phyloP scores from a whole-genome alignment of 2,329 filamentous ascomycete genomes.

The Colletotrichum magnum region DNA sequence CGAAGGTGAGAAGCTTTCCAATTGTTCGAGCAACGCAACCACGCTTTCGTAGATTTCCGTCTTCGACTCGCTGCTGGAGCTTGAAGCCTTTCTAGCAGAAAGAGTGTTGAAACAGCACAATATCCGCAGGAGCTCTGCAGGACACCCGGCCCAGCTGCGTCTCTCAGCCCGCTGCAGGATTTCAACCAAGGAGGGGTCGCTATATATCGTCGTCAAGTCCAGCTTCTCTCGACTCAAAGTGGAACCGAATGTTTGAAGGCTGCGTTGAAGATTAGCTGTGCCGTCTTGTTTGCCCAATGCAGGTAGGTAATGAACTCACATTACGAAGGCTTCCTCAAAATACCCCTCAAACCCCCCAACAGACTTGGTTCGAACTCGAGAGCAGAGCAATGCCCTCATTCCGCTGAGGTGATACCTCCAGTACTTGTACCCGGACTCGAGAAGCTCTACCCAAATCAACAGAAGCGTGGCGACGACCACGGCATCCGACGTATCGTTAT shows the following conservation, averaged over 20 bases:
- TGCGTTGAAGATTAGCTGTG: not conserved
- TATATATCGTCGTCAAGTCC: not conserved
- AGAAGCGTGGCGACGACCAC: not conserved
- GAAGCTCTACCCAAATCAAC: slow-evolving; percentile 3
- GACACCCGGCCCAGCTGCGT: not conserved
- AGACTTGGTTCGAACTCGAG: not conserved
- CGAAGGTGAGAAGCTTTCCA: not conserved
- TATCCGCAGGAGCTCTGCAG: not conserved
- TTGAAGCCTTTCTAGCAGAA: not conserved
- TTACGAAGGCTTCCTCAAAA: not conserved
- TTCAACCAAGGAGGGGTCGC: not conserved
- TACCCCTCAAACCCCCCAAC: not conserved
- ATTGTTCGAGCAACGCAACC: not conserved
- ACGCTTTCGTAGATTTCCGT: not conserved
- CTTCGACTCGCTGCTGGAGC: too few relatives aligned
- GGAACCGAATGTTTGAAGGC: not conserved
- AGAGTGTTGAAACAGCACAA: not conserved
- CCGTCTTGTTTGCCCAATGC: not conserved
- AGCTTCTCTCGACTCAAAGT: not conserved
- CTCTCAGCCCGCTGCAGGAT: not conserved
- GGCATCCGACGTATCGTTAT: not conserved
- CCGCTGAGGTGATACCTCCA: slow-evolving; percentile 10
- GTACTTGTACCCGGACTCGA: slow-evolving; percentile 1
- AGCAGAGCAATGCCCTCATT: slow-evolving; percentile 4
- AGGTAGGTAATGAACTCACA: not conserved